phyloP scores from a whole-genome alignment of 768 basidiomycete genomes.

The Calocybe indica region DNA sequence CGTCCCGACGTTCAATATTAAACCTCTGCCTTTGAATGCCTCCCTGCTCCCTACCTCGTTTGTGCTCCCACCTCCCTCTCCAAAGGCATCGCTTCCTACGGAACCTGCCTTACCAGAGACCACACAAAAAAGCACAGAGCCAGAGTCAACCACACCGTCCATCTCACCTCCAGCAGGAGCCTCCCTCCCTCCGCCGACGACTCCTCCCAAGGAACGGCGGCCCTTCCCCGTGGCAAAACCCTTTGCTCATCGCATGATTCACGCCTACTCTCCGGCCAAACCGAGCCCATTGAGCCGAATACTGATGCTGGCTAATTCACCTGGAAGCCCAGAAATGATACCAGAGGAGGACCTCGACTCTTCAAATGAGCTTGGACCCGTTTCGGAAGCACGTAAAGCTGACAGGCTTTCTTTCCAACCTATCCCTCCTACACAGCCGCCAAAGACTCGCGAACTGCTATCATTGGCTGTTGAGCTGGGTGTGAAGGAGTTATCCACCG shows the following conservation, averaged over 20 bases:
- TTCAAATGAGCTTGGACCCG: too few relatives aligned
- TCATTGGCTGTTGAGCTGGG: conserved; percentile 43
- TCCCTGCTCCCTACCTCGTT: conserved; percentile 66
- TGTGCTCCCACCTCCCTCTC: conserved; percentile 74
- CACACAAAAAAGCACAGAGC: conserved; percentile 7
- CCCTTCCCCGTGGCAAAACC: conserved; percentile 72
- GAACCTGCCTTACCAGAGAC: conserved; percentile 31
- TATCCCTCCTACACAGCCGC: conserved; percentile 1
- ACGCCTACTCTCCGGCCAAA: conserved; percentile 77
- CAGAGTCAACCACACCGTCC: conserved; percentile 7
- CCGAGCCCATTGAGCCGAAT: conserved; percentile 81
- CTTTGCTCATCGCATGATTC: conserved; percentile 60
- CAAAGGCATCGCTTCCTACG: conserved; percentile 56
- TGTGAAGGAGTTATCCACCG: conserved; percentile 33
- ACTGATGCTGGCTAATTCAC: conserved; percentile 63
- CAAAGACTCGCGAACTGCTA: conserved; percentile 18
- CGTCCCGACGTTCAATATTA: conserved; percentile 28
- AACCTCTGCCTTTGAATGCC: conserved; percentile 29
- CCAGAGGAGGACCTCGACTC: conserved; percentile 22
- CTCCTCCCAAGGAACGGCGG: conserved; percentile 29
- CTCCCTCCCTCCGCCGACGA: conserved; percentile 18
- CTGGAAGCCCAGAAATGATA: conserved; percentile 26
- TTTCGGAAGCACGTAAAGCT: too few relatives aligned
- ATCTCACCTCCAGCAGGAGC: conserved; percentile 8
- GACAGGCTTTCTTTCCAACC: too few relatives aligned